phyloP scores from a whole-genome alignment of 805 yeast genomes.

The Wickerhamomyces canadensis region DNA sequence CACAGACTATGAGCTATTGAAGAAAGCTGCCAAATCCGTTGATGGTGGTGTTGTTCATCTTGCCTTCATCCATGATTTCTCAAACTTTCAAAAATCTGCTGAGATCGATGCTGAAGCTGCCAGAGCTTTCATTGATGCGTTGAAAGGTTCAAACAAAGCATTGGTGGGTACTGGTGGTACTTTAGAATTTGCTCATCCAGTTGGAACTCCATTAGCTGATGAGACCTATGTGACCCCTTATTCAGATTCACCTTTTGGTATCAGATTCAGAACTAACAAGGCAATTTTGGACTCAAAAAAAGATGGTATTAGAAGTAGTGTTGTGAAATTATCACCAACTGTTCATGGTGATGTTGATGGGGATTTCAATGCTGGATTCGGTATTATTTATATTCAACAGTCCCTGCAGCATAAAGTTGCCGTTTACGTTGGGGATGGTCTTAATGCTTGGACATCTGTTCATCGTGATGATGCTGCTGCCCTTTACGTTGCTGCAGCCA shows the following conservation, averaged over 20 bases:
- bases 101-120: conserved; percentile 25
- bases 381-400: conserved; percentile 17
- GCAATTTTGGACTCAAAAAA: conserved; percentile 3
- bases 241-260: conserved; percentile 4
- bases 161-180: conserved; percentile 22
- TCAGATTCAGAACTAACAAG: background rate
- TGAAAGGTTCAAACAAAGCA: conserved; percentile 24
- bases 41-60: conserved; percentile 35
- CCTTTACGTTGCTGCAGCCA: conserved; percentile 24
- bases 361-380: conserved; percentile 25
- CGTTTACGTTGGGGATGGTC: conserved; percentile 32
- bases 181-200: conserved; percentile 2
- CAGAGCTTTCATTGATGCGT: conserved; percentile 14
- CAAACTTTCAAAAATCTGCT: conserved; percentile 13
- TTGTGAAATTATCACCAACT: conserved; percentile 29
- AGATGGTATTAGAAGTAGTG: conserved; percentile 21
- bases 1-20: conserved; percentile 24
- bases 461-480: conserved; percentile 30
- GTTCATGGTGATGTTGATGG: conserved; percentile 30
- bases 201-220: background rate
- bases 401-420: conserved; percentile 29
- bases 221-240: conserved; percentile 5
- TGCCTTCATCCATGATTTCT: conserved; percentile 30
- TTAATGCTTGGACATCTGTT: conserved; percentile 29
- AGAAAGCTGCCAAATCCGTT: conserved; percentile 22